phyloP scores from a whole-genome alignment of 768 basidiomycete species.

The Kwoniella botswanensis region DNA sequence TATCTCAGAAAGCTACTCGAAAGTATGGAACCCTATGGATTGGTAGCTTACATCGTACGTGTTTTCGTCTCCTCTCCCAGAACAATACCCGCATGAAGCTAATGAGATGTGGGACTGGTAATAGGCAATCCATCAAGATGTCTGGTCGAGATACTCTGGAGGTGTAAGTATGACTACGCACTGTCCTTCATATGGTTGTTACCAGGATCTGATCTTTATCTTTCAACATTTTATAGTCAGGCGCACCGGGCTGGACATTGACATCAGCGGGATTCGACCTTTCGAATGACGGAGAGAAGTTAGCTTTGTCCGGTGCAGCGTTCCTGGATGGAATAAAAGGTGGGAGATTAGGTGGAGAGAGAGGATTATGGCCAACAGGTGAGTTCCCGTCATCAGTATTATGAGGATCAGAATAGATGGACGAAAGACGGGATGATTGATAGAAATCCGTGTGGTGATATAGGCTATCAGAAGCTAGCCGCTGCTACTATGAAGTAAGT shows the following conservation, averaged over 20 bases:
- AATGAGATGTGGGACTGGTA: background rate
- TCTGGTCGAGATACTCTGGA: conserved; percentile 92
- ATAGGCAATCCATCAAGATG: conserved; percentile 79
- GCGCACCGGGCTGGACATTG: conserved; percentile 95
- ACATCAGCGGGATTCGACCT: conserved; percentile 85
- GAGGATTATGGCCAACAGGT: conserved; percentile 86
- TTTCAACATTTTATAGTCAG: conserved; percentile 62
- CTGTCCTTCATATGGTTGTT: background rate
- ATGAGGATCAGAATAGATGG: background rate
- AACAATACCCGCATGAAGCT: too few species aligned
- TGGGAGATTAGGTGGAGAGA: conserved; percentile 70
- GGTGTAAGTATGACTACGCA: conserved; percentile 60
- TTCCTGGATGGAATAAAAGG: conserved; percentile 81
- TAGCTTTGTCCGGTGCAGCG: conserved; percentile 84
- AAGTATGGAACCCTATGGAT: conserved; percentile 49
- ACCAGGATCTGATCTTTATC: background rate
- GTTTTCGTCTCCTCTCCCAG: conserved; percentile 63
- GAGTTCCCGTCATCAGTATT: conserved; percentile 5
- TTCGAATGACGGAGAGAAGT: conserved; percentile 60
- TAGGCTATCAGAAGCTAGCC: conserved; percentile 85
- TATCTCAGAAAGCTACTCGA: conserved; percentile 70
- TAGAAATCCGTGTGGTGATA: background rate
- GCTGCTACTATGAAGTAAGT: conserved; percentile 80
- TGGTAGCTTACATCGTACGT: conserved; percentile 55
- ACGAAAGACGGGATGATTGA: too few species aligned